These are phyloP conservation scores for Sugiyamaella chiloensis DNA, from an alignment of 805 yeast species.

Conservation along the genomic window DNA sequence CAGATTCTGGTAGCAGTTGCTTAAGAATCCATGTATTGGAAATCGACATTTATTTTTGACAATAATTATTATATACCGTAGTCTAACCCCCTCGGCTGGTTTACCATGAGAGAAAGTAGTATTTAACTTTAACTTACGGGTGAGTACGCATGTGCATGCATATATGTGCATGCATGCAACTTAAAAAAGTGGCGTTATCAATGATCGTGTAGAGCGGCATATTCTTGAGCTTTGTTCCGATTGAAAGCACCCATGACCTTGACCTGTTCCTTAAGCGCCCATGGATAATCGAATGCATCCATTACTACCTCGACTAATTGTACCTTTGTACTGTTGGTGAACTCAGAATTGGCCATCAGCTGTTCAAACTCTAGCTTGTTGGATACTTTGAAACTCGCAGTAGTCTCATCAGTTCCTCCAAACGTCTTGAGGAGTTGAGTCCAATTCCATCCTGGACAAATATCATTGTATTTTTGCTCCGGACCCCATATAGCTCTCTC, in stretches of 20 bases:
- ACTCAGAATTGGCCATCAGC: conserved; percentile 38
- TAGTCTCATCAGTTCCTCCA: conserved; percentile 26
- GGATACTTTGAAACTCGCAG: conserved; percentile 36
- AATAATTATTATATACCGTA: too few relatives aligned
- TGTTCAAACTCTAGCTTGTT: conserved; percentile 39
- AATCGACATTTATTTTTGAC: not conserved
- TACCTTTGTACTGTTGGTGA: conserved; percentile 35
- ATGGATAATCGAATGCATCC: conserved; percentile 61
- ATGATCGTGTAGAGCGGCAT: conserved; percentile 17
- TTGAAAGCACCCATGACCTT: conserved; percentile 27
- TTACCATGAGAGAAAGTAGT: too few relatives aligned
- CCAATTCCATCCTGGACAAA: conserved; percentile 82
- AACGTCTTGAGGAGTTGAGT: conserved; percentile 60
- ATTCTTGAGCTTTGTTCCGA: conserved; percentile 23
- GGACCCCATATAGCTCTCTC: conserved; percentile 86
- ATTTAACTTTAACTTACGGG: too few relatives aligned
- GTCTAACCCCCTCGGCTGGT: too few relatives aligned
- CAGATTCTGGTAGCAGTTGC: too few relatives aligned
- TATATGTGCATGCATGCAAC: not conserved
- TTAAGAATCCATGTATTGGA: not conserved
- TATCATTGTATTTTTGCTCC: conserved; percentile 72
- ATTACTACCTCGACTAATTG: conserved; percentile 59
- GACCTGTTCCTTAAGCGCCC: conserved; percentile 45
- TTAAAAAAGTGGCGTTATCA: not conserved
- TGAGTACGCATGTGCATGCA: too few relatives aligned